phyloP scores from a whole-genome alignment of 2,329 filamentous ascomycete genomes.

The Colletotrichum sp. region DNA sequence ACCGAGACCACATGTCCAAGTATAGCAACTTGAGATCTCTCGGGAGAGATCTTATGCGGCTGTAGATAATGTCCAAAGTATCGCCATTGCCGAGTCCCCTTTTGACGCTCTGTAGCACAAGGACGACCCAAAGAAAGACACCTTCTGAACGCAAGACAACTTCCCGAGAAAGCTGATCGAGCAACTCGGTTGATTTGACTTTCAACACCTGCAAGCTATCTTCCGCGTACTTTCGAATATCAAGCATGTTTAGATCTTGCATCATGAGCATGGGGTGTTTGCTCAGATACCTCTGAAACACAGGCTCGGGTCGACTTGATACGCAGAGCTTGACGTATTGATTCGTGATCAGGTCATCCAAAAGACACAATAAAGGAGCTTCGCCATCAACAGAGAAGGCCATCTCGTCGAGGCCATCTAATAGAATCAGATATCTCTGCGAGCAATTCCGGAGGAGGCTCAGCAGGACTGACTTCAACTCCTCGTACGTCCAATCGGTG shows the following conservation, averaged over 20 bases:
- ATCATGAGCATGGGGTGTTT: neutral
- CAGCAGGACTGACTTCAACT: neutral
- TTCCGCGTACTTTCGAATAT: neutral
- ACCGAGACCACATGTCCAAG: neutral
- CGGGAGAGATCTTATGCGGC: neutral
- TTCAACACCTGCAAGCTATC: neutral
- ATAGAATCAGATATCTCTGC: neutral
- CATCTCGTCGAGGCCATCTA: neutral
- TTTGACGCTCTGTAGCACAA: neutral
- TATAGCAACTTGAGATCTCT: neutral
- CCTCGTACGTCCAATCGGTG: neutral
- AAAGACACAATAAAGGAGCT: fast-evolving
- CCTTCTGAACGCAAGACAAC: neutral
- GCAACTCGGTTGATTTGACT: fast-evolving
- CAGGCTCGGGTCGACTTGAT: neutral
- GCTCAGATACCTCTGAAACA: neutral
- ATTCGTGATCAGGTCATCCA: neutral
- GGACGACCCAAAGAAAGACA: neutral
- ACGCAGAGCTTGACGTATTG: neutral
- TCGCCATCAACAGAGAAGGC: neutral
- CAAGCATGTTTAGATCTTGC: neutral
- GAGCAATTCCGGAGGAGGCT: neutral
- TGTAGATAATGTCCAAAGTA: neutral
- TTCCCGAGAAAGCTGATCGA: neutral
- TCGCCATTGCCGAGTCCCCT: neutral